phyloP scores from a whole-genome alignment of 1,284 basidiomycete genomes.

The Meira nashicola region DNA sequence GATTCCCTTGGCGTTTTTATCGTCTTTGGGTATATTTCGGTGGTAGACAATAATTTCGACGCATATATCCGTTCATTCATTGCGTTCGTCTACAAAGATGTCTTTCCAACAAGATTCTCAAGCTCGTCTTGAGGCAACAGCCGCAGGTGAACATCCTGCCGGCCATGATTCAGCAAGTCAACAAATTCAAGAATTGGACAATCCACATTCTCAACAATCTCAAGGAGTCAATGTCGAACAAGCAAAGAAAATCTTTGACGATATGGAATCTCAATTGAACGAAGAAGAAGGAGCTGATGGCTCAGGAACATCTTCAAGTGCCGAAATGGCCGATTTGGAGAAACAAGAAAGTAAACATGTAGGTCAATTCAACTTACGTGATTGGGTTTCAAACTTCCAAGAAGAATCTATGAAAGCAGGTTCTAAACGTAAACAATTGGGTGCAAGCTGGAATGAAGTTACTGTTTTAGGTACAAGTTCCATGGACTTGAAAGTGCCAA shows the following conservation, averaged over 20 bases:
- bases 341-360: conserved; percentile 13
- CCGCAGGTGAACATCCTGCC: background rate
- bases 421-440: conserved; percentile 32
- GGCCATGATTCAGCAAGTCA: background rate
- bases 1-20: too few species aligned
- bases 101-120: background rate
- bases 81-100: background rate
- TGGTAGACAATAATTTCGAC: too few species aligned
- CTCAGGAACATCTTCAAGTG: conserved; percentile 8
- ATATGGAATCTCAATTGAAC: conserved; percentile 3
- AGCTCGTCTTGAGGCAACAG: background rate
- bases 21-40: too few species aligned
- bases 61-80: too few species aligned
- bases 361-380: conserved; percentile 64
- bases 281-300: background rate
- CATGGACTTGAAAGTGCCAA: conserved; percentile 34
- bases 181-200: conserved; percentile 5
- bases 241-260: conserved; percentile 3
- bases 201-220: background rate
- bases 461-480: conserved; percentile 30
- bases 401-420: conserved; percentile 59
- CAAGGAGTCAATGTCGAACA: conserved; percentile 8
- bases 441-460: conserved; percentile 36
- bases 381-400: conserved; percentile 65
- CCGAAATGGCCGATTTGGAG: conserved; percentile 47